Percentiles rank a stretch among this genome's conserved stretches.
phyloP scores from a whole-genome alignment of 257 asterid species.

The Salvia splendens region DNA sequence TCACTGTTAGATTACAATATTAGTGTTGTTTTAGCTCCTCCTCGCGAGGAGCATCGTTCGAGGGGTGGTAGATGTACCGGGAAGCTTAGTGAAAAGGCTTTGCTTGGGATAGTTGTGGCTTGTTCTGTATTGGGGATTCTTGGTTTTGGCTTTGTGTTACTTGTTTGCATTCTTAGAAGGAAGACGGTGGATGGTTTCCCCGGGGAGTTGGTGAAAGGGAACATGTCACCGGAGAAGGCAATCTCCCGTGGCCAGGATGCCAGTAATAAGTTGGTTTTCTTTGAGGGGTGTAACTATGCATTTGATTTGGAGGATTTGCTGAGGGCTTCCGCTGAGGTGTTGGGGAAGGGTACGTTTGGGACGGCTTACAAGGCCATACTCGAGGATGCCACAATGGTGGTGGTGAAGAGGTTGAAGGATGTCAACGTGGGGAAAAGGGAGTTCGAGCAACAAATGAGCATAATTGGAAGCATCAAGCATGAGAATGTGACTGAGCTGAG shows the following conservation, averaged over 20 bases:
- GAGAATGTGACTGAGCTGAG: conserved; percentile 76
- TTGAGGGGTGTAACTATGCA: conserved; percentile 80
- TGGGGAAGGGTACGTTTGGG: conserved; percentile 84
- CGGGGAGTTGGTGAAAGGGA: conserved; percentile 62
- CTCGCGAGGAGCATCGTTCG: conserved; percentile 31
- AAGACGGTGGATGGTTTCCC: conserved; percentile 39
- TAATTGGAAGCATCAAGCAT: conserved; percentile 69
- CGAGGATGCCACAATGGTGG: conserved; percentile 72
- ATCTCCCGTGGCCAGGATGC: conserved; percentile 61
- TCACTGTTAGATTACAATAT: conserved; percentile 45
- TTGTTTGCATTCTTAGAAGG: conserved; percentile 57
- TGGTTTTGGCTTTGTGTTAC: conserved; percentile 59
- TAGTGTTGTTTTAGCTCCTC: conserved; percentile 48
- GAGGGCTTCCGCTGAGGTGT: conserved; percentile 83
- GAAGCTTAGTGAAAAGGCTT: conserved; percentile 53
- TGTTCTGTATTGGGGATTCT: conserved; percentile 55
- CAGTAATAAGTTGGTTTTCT: conserved; percentile 61
- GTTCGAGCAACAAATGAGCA: conserved; percentile 75
- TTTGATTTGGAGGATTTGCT: conserved; percentile 83
- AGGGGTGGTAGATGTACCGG: conserved; percentile 40
- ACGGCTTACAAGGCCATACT: conserved; percentile 72
- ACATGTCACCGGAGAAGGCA: conserved; percentile 44
- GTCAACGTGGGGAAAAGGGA: conserved; percentile 74
- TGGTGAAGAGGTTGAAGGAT: conserved; percentile 85
- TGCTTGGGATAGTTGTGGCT: conserved; percentile 60